Percentiles rank a stretch among this genome's conserved stretches.
Conservation (phyloP, 179 eudicot genomes). For the Spinacia oleracea region DNA sequence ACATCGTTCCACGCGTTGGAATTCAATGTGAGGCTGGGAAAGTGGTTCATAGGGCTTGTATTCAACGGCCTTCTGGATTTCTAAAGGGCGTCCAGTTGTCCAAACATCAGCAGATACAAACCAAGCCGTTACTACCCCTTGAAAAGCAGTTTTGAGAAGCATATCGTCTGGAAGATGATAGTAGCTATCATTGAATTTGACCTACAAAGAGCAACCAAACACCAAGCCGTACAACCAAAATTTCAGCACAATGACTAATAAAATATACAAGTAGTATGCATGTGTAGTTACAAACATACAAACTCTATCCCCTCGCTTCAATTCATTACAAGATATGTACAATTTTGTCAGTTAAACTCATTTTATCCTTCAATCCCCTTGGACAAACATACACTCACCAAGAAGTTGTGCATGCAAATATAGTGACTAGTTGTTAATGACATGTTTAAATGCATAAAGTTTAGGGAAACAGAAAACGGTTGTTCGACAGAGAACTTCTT, state of each 20-base stretch:
- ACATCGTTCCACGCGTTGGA: not conserved
- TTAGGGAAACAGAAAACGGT: not conserved
- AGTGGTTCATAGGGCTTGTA: not conserved
- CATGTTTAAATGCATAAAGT: not conserved
- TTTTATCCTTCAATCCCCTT: no score
- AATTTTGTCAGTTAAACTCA: no score
- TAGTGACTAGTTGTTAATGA: not conserved
- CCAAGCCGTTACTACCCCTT: conserved; percentile 40
- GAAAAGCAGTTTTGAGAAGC: conserved; percentile 55
- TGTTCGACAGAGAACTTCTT: not conserved
- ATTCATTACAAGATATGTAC: not conserved
- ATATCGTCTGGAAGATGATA: conserved; percentile 64
- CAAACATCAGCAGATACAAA: conserved; percentile 47
- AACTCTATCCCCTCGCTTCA: not conserved
- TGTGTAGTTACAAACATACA: not conserved
- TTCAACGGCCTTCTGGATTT: not conserved
- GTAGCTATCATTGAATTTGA: conserved; percentile 44
- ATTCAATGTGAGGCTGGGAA: no score
- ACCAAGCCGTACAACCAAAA: not conserved
- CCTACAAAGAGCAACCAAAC: conserved; percentile 35
- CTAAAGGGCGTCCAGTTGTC: not conserved
- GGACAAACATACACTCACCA: not conserved
- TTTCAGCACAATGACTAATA: not conserved
- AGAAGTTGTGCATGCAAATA: not conserved
- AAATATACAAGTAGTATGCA: not conserved